Evolutionary conservation across 2,329 filamentous ascomycete genomes (phyloP).

Genomic region (Fusarium acutatum): DNA sequence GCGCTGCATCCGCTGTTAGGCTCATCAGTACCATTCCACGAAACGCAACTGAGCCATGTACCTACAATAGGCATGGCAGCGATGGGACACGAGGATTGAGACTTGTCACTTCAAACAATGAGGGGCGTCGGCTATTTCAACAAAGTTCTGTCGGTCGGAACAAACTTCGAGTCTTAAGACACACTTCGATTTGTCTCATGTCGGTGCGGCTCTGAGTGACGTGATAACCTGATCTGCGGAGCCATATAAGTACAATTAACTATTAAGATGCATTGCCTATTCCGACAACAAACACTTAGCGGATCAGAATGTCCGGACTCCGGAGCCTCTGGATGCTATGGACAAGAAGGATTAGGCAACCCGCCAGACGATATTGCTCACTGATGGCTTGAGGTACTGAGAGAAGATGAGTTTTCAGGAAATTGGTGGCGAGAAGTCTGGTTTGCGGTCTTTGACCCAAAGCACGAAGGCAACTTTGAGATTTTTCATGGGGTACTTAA

Average conservation of each 20-base stretch:
- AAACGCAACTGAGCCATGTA: neutral
- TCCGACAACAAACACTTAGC: fast-evolving
- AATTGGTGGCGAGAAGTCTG: neutral
- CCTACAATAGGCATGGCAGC: neutral
- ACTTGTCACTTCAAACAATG: too few species aligned
- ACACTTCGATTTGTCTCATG: fast-evolving
- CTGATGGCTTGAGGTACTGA: neutral
- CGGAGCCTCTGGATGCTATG: neutral
- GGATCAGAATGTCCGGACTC: neutral
- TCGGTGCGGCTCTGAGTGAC: neutral
- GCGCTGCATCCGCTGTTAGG: neutral
- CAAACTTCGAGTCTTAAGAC: neutral
- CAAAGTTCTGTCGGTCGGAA: too few species aligned
- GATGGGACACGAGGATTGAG: neutral
- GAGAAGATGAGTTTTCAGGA: neutral
- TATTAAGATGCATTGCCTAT: neutral
- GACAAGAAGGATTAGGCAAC: neutral
- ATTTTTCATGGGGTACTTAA: fast-evolving
- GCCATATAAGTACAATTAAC: neutral
- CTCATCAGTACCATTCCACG: neutral
- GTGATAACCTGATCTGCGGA: neutral
- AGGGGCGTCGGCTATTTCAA: too few species aligned
- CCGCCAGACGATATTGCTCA: fast-evolving
- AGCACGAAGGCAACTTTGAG: neutral
- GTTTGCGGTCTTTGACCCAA: neutral